phyloP scores from a whole-genome alignment of 1,284 basidiomycete genomes.

The Austropuccinia psidii region DNA sequence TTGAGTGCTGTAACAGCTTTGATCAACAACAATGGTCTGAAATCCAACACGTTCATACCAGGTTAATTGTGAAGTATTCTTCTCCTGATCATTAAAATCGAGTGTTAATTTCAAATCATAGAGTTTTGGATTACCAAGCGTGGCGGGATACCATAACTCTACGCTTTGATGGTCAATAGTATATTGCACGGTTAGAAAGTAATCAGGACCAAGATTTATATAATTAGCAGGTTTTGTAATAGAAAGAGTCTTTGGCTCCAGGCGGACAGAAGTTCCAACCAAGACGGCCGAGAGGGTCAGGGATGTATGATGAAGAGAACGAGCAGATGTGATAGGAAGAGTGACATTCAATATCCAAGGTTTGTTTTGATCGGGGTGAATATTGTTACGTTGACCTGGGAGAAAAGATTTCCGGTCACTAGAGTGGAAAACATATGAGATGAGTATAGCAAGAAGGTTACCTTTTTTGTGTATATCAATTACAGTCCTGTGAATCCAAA shows the following conservation, averaged over 20 bases:
- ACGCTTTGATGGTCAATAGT: slow-evolving; percentile 36
- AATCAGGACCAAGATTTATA: slow-evolving; percentile 36
- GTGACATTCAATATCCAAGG: slow-evolving; percentile 44
- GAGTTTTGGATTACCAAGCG: slow-evolving; percentile 39
- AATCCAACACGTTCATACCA: slow-evolving; percentile 40
- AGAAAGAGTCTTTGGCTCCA: neutral
- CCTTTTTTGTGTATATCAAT: slow-evolving; percentile 27
- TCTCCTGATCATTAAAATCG: neutral
- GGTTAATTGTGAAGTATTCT: slow-evolving; percentile 1
- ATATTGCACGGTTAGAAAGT: slow-evolving; percentile 38
- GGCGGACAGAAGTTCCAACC: slow-evolving; percentile 23
- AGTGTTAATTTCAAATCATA: slow-evolving; percentile 39
- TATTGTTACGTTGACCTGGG: slow-evolving; percentile 41
- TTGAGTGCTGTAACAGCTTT: slow-evolving; percentile 36
- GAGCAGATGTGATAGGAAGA: slow-evolving; percentile 37
- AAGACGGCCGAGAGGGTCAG: slow-evolving; percentile 29
- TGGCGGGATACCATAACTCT: slow-evolving; percentile 42
- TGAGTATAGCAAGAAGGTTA: too few species aligned
- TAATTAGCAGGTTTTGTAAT: neutral
- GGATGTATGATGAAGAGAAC: slow-evolving; percentile 35
- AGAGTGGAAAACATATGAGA: too few species aligned
- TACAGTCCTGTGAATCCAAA: slow-evolving; percentile 25
- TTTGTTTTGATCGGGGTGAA: slow-evolving; percentile 40
- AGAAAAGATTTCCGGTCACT: too few species aligned
- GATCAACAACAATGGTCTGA: slow-evolving; percentile 41